Evolutionary conservation across 1,139 yeast genomes (phyloP).

Genomic region (Ogataea hybrid): DNA sequence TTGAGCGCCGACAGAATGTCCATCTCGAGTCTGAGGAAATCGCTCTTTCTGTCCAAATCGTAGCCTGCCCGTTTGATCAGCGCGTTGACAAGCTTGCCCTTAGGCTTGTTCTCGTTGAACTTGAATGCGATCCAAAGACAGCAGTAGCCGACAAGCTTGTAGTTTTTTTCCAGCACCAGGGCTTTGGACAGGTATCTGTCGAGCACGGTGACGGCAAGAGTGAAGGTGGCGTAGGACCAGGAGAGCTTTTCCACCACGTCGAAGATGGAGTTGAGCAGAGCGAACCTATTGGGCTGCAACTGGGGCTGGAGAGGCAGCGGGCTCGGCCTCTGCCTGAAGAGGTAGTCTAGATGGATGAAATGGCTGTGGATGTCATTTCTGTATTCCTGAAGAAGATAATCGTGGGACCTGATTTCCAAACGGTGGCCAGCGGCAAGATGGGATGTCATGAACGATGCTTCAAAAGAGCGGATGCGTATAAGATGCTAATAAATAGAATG

Average conservation of each 20-base stretch:
- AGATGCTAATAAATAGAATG: slow-evolving; percentile 10
- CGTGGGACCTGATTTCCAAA: slow-evolving; percentile 28
- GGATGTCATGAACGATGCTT: slow-evolving; percentile 7
- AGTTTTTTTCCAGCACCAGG: slow-evolving; percentile 53
- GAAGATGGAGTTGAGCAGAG: slow-evolving; percentile 49
- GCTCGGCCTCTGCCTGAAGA: slow-evolving; percentile 19
- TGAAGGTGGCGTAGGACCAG: slow-evolving; percentile 51
- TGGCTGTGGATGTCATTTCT: slow-evolving; percentile 27
- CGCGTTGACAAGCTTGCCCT: slow-evolving; percentile 58
- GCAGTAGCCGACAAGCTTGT: slow-evolving; percentile 67
- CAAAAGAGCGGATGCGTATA: slow-evolving; percentile 2
- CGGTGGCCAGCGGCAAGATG: slow-evolving; percentile 16
- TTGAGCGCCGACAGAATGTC: slow-evolving; percentile 57
- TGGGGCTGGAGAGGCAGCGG: slow-evolving; percentile 21
- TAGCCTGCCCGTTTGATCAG: slow-evolving; percentile 59
- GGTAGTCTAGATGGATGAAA: slow-evolving; percentile 23
- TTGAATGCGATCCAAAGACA: slow-evolving; percentile 76
- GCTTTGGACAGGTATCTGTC: slow-evolving; percentile 52
- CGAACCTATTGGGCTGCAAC: slow-evolving; percentile 19
- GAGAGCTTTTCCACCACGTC: slow-evolving; percentile 48
- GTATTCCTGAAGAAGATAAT: slow-evolving; percentile 25
- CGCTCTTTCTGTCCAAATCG: slow-evolving; percentile 54
- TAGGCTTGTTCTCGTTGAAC: slow-evolving; percentile 65
- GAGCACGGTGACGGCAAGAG: slow-evolving; percentile 51
- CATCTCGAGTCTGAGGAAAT: slow-evolving; percentile 68